Evolutionary conservation across 2,329 filamentous ascomycete genomes (phyloP), one percentile per base, ranked within the genome.

Genomic region (Rosellinia necatrix): DNA sequence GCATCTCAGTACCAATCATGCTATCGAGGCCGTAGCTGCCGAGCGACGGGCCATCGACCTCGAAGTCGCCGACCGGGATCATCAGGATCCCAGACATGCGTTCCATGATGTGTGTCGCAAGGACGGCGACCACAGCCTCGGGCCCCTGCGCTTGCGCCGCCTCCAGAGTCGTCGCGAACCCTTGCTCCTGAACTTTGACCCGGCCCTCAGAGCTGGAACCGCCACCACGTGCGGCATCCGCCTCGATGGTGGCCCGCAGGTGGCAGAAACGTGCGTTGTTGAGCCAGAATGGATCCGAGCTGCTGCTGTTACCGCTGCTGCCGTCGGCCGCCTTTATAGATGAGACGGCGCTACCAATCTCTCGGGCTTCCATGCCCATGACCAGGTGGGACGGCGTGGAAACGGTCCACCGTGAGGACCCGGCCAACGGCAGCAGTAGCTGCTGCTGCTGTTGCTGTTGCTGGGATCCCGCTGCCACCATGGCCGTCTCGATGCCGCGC

Each of bases 1-100:
- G 61, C 50, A 75, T 56, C 64, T 74, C 72, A 3, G 69, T 65
- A 0, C 69, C 72, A 25, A 73, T 62, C 71, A 74, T 73, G 53
- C 67, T 70, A 50, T 74, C 73, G 0, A 74, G 40, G 2, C 72
- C 72, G 40, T 73, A 71, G n/a, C 48, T 59, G 2, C 62, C 68
- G 17, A 74, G 62, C 8, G 67, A 68, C 2, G 46, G 17, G 3
- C 59, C 62, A 15, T 64, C 58, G 1, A 55, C 35, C 46, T 64
- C 64, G 29, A 67, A 61, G 3, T 54, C 57, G 1, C 61, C 62
- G 17, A 44, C 22, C 3, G 58, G 49, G 13, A 68, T 59, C 54
- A 65, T 54, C 47, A 70, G 43, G 17, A 68, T 66, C 13, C 58
- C 50, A 12, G 62, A 61, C 41, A 68, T 52, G 9, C 61, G 59